Base-by-base conservation (phyloP, 2,329 filamentous ascomycete genomes). In the Penicillium sp. region DNA sequence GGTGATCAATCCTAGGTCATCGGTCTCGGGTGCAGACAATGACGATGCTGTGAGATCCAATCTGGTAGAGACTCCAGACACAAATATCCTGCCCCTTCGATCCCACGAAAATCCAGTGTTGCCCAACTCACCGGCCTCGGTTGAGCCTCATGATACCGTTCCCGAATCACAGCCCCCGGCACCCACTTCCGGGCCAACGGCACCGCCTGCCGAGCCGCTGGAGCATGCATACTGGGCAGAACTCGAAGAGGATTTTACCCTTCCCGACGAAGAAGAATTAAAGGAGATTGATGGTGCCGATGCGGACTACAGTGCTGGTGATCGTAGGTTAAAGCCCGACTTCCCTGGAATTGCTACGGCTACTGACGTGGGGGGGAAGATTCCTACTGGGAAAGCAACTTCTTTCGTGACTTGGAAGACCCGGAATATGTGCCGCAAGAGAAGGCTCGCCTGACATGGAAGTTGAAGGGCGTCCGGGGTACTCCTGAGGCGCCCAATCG, bases 401-500 rank as follows among this genome's bases (percentile, higher is more conserved):
- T 77, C 6, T 79, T 74, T 48, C 63, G 68, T 16, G 65, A 72
- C 3, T 60, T 79, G 6, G 70, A 79, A 5, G 77, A 81, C 45
- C 75, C 76, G 0, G 76, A 80, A 42, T 71, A 77, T 45, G 62
- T 61, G 8, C 70, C 75, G 5, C 58, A 61, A n/a, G 70, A 72
- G 42, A 74, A 69, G 42, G 74, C 75, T 27, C 70, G 73, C 20
- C 70, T 82, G 16, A 70, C 76, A 12, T 82, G 78, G 78, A 64
- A 67, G 31, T 66, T 81, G 29, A 70, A 75, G 20, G 67, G 70
- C 27, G 75, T 79, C 50, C 75, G 79, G 42, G 78, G 78, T 32
- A 80, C 76, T 9, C 72, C 68, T 34, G 75, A 80, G 32, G 70
- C 71, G 2, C 77, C 77, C 2, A 80, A 80, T 51, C 70, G 70